Conservation (phyloP, 2,329 filamentous ascomycete species). For the Exutisphaerella laricina region DNA sequence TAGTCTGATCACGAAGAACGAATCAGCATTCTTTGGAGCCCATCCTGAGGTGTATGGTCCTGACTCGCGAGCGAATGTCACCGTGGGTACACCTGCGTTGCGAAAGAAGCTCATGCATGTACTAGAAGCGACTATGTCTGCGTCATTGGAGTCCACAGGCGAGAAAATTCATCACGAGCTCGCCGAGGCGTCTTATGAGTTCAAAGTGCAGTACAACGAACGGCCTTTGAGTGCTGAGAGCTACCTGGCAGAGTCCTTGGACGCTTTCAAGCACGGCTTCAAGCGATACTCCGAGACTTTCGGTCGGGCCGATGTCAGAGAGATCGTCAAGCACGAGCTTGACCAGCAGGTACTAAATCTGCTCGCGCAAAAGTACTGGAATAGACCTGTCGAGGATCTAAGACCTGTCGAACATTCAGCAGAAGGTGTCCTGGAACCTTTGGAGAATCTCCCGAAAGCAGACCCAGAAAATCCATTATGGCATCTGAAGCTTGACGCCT, state of each 20-base stretch:
- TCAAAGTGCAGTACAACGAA: constrained; percentile 99
- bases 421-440: constrained; percentile 28
- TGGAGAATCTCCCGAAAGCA: constrained; percentile 72
- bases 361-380: constrained; percentile 93
- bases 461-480: constrained; percentile 83
- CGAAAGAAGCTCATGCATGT: constrained; percentile 97
- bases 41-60: constrained; percentile 76
- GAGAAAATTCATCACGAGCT: constrained; percentile 92
- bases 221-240: constrained; percentile 90
- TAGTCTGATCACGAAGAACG: constrained; percentile 77
- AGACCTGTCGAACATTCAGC: constrained; percentile 38
- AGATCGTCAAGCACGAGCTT: constrained; percentile 83
- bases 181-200: constrained; percentile 95
- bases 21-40: constrained; percentile 76
- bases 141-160: constrained; percentile 79
- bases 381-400: constrained; percentile 87
- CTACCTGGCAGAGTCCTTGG: constrained; percentile 89
- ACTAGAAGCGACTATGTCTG: constrained; percentile 93
- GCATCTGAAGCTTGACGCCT: constrained; percentile 90
- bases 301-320: constrained; percentile 79
- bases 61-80: constrained; percentile 55
- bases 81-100: constrained; percentile 76
- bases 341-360: constrained; percentile 94
- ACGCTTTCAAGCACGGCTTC: constrained; percentile 96
- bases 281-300: constrained; percentile 89